Percentiles rank a stretch among this genome's conserved stretches.
These are phyloP conservation scores for Zymoseptoria crescenta DNA, from an alignment of 2,329 filamentous ascomycete species.

Conservation along the genomic window DNA sequence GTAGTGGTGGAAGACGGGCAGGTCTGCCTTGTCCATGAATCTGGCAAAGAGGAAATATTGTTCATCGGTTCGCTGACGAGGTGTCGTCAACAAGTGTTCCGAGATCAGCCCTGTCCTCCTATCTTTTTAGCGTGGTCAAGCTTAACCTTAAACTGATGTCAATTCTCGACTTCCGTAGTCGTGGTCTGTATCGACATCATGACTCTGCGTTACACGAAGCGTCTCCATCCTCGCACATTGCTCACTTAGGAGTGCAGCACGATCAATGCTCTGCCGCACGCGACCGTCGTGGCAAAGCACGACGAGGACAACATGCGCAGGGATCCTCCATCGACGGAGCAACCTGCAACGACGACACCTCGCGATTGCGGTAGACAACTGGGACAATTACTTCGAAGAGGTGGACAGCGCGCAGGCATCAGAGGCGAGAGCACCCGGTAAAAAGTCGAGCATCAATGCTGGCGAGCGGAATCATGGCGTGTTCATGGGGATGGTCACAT, in stretches of 20 bases:
- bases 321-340: not conserved
- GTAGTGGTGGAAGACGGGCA: not conserved
- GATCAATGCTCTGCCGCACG: not conserved
- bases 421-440: not conserved
- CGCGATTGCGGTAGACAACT: not conserved
- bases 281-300: not conserved
- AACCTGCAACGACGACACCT: not conserved
- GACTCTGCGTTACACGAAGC: not conserved
- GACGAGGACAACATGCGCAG: not conserved
- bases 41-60: not conserved
- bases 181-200: not conserved
- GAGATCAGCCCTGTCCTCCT: not conserved
- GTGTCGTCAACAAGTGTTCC: not conserved
- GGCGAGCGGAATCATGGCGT: not conserved
- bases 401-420: not conserved
- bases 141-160: not conserved
- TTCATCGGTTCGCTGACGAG: not conserved
- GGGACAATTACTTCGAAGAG: not conserved
- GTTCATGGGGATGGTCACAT: conserved; percentile 3
- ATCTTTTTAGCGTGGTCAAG: not conserved
- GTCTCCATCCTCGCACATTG: not conserved
- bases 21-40: not conserved
- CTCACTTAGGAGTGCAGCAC: not conserved
- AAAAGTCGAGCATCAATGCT: not conserved
- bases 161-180: not conserved